phyloP scores from a whole-genome alignment of 2,329 filamentous ascomycete genomes.

The Cordyceps cateniannulata region DNA sequence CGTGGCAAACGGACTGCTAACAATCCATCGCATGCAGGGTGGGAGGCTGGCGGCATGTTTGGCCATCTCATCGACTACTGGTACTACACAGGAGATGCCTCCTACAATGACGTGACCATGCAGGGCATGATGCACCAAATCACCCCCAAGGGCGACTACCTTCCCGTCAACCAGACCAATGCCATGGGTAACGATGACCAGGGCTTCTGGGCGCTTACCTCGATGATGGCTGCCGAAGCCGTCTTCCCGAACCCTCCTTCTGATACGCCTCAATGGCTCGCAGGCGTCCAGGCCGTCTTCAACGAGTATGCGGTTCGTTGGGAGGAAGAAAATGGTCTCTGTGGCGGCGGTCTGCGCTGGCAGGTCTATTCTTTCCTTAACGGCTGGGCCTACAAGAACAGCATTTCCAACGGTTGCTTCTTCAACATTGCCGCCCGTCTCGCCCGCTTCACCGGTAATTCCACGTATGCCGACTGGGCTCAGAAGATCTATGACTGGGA shows the following conservation, averaged over 20 bases:
- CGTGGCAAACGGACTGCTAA: constrained; percentile 15
- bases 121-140: constrained; percentile 52
- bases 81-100: constrained; percentile 54
- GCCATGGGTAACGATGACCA: constrained; percentile 60
- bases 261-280: constrained; percentile 64
- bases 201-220: constrained; percentile 69
- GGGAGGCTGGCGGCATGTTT: constrained; percentile 61
- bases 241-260: constrained; percentile 58
- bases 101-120: constrained; percentile 50
- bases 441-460: constrained; percentile 70
- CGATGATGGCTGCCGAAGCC: constrained; percentile 64
- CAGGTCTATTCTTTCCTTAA: constrained; percentile 76
- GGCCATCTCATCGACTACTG: constrained; percentile 60
- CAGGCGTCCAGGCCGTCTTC: constrained; percentile 71
- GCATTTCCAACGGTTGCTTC: constrained; percentile 63
- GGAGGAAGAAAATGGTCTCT: constrained; percentile 47
- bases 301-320: constrained; percentile 69
- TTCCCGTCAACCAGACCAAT: constrained; percentile 51
- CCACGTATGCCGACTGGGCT: constrained; percentile 73
- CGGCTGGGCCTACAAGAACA: constrained; percentile 64
- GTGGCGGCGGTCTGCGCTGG: constrained; percentile 74
- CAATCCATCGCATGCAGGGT: constrained; percentile 28
- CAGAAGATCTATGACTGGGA: constrained; percentile 64
- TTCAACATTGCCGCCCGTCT: constrained; percentile 66
- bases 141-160: constrained; percentile 48